phyloP scores from a whole-genome alignment of 83 land plant genomes.

The Isoetes engelmannii region DNA sequence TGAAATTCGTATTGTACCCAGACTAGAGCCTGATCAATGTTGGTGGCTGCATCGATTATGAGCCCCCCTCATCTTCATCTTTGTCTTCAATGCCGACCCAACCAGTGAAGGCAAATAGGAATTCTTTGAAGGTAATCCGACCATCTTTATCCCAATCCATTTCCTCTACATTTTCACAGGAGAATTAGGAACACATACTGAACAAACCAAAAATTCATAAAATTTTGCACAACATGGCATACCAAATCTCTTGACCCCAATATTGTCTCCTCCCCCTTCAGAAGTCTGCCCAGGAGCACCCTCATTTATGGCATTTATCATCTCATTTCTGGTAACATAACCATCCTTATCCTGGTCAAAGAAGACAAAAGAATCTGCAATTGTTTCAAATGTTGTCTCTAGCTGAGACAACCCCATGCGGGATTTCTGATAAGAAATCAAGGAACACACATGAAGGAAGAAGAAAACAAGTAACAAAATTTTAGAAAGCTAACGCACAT shows the following conservation, averaged over 20 bases:
- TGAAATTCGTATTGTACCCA: too few relatives aligned
- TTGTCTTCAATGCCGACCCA: slow-evolving; percentile 31
- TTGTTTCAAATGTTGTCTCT: slow-evolving; percentile 72
- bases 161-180: slow-evolving; percentile 26
- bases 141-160: slow-evolving; percentile 41
- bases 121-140: slow-evolving; percentile 32
- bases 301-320: slow-evolving; percentile 74
- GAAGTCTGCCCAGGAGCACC: slow-evolving; percentile 39
- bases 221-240: slow-evolving; percentile 3
- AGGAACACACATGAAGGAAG: slow-evolving; percentile 4
- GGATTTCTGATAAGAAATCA: slow-evolving; percentile 51
- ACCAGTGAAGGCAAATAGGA: slow-evolving; percentile 33
- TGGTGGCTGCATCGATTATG: neutral
- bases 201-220: neutral
- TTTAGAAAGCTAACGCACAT: neutral
- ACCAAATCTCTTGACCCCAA: slow-evolving; percentile 94
- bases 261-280: slow-evolving; percentile 51
- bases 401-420: slow-evolving; percentile 67
- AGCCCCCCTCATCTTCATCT: slow-evolving; percentile 12
- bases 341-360: slow-evolving; percentile 93
- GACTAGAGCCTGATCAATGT: too few relatives aligned
- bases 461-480: neutral
- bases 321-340: slow-evolving; percentile 87
- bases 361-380: slow-evolving; percentile 87
- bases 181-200: neutral